Conservation (phyloP, 2,329 filamentous ascomycete genomes). For the Fusarium camptoceras region DNA sequence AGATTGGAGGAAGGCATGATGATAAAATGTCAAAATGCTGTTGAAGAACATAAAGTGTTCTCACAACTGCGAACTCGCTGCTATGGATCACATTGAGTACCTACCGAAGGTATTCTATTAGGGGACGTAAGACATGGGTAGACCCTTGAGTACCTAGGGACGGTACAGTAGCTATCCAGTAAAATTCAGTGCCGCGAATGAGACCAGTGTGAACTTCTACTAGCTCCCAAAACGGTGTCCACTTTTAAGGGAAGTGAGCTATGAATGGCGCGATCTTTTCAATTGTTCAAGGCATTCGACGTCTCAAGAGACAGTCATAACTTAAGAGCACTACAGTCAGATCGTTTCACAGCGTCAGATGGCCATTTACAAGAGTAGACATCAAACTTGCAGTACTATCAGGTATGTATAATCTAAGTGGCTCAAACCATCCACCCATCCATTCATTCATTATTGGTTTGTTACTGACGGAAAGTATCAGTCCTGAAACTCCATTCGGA, state of each 20-base stretch:
- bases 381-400: neutral
- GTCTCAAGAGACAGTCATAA: neutral
- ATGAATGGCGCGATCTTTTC: constrained; percentile 11
- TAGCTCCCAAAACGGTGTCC: constrained; percentile 23
- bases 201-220: constrained; percentile 42
- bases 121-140: constrained; percentile 38
- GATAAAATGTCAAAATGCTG: constrained; percentile 25
- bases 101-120: constrained; percentile 30
- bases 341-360: neutral
- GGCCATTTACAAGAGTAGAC: neutral
- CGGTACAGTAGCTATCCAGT: neutral
- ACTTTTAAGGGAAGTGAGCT: constrained; percentile 12
- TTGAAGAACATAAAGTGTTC: constrained; percentile 30
- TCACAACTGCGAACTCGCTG: constrained; percentile 23
- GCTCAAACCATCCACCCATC: neutral
- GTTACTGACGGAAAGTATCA: neutral
- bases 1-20: constrained; percentile 42
- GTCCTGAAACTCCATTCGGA: neutral
- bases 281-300: constrained; percentile 4
- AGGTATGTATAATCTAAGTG: neutral
- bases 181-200: constrained; percentile 20
- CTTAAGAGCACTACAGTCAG: neutral
- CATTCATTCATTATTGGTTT: neutral
- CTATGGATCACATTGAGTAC: constrained; percentile 22
- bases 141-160: constrained; percentile 20